A percentile compares a stretch with the other conserved stretches of the same genome.
phyloP scores from a whole-genome alignment of 2,329 filamentous ascomycete genomes.

The Fusarium pininemorale region DNA sequence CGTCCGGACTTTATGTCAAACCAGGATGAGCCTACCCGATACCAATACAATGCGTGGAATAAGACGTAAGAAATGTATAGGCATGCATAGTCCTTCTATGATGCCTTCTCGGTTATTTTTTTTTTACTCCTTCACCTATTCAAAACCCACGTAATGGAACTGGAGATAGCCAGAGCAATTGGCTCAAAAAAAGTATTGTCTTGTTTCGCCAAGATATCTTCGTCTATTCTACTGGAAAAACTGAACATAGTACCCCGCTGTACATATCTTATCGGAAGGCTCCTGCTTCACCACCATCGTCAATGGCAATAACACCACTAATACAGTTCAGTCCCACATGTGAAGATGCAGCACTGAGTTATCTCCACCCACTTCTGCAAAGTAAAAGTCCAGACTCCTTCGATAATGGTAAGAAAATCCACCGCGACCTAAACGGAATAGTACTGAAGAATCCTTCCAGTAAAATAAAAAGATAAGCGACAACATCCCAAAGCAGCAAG shows the following conservation, averaged over 20 bases:
- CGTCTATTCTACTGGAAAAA: too few species aligned
- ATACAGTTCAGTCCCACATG: too few species aligned
- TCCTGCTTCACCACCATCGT: accelerated
- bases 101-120: too few species aligned
- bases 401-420: not conserved
- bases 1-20: not conserved
- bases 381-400: not conserved
- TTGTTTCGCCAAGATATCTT: too few species aligned
- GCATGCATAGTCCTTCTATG: too few species aligned
- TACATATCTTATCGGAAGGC: accelerated
- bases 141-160: too few species aligned
- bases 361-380: not conserved
- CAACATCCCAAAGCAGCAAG: not conserved
- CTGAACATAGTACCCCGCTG: accelerated
- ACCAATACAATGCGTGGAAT: not conserved
- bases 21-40: not conserved
- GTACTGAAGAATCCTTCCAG: not conserved
- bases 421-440: not conserved
- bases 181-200: accelerated
- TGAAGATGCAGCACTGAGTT: accelerated
- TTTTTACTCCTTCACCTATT: too few species aligned
- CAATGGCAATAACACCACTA: accelerated
- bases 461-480: not conserved
- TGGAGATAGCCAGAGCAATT: too few species aligned
- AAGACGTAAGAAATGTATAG: too few species aligned